Evolutionary conservation across 2,329 filamentous ascomycete genomes (phyloP), one percentile per base, ranked within the genome.

Genomic region (Biscogniauxia mediterranea): DNA sequence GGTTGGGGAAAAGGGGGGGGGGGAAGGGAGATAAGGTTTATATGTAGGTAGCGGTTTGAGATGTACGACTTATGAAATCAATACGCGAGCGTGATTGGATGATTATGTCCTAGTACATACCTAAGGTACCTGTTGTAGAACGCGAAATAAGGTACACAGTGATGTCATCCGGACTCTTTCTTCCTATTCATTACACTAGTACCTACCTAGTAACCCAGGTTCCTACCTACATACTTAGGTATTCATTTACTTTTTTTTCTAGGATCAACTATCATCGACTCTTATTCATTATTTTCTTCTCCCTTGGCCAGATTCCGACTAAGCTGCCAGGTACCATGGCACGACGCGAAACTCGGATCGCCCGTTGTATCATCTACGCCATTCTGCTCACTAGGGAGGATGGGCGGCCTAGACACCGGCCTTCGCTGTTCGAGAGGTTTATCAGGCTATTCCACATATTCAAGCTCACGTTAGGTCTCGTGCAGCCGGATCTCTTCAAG

Each of bases 401-500:
- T 58, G 68, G 71, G 61, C 67, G 64, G 28, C 68, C 69, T 19
- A 59, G 68, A 7, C 63, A 64, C 5, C 71, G 68, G 67, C 61
- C 67, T 0, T 68, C 70, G 5, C 19, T 70, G 13, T 71, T 85
- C 20, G 74, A 75, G 21, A 77, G 78, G 51, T 74, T 85, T 51
- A 65, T 84, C 23, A 74, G 80, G 20, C 57, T 78, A 19, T 74
- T 79, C 60, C 71, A 72, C 19, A 54, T 75, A 8, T 83, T 70
- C 65, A 73, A 69, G 71, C 55, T 74, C 32, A 69, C 66, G 20
- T 71, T 73, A 51, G 66, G 67, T 26, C 63, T 72, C 9, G 66
- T 73, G 21, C 70, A 64, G 6, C 59, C 64, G 1, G 71, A 73
- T 19, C 56, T 88, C 66, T 87, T 88, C 71, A 78, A 79, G 0